A percentile compares a stretch with the other conserved stretches of the same genome.
phyloP scores from a whole-genome alignment of 192 early-diverging fungal genomes.

The Podila minutissima region DNA sequence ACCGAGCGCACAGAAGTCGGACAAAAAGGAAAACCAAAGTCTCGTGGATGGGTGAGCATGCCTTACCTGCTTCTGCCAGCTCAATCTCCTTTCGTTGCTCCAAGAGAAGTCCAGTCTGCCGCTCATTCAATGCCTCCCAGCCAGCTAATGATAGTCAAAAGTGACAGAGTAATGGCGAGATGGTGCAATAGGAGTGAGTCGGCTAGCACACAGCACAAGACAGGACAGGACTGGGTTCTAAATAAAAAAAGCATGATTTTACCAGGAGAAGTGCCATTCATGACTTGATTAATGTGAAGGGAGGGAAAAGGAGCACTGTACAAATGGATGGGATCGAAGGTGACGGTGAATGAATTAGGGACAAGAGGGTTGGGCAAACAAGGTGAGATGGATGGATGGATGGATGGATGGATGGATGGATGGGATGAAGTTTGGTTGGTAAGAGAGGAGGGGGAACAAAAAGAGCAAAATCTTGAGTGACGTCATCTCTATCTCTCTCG shows the following conservation, averaged over 20 bases:
- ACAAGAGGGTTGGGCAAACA: too few relatives aligned
- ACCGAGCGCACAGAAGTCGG: background rate
- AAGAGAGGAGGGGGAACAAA: too few relatives aligned
- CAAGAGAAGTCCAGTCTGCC: conserved; percentile 43
- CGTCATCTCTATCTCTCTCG: too few relatives aligned
- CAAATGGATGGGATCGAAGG: too few relatives aligned
- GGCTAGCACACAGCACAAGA: background rate
- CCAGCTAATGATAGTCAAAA: conserved; percentile 17
- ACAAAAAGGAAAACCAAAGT: background rate
- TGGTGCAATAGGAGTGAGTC: background rate
- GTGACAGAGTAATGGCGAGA: background rate
- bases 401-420: too few relatives aligned
- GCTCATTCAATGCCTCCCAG: conserved; percentile 50
- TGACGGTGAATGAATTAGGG: too few relatives aligned
- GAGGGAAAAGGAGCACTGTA: too few relatives aligned
- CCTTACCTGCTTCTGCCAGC: conserved; percentile 42
- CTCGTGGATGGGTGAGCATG: too few relatives aligned
- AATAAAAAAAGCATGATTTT: conserved; percentile 3
- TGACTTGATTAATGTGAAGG: background rate
- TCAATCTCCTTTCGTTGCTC: conserved; percentile 44
- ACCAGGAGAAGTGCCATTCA: conserved; percentile 26
- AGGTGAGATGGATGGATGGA: too few relatives aligned
- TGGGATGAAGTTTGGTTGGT: too few relatives aligned
- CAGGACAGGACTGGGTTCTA: background rate
- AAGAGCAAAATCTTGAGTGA: too few relatives aligned